A percentile compares a stretch with the other conserved stretches of the same genome.
Evolutionary conservation across 2,329 filamentous ascomycete genomes (phyloP).

Genomic region (Sarocladiaceae sp.): DNA sequence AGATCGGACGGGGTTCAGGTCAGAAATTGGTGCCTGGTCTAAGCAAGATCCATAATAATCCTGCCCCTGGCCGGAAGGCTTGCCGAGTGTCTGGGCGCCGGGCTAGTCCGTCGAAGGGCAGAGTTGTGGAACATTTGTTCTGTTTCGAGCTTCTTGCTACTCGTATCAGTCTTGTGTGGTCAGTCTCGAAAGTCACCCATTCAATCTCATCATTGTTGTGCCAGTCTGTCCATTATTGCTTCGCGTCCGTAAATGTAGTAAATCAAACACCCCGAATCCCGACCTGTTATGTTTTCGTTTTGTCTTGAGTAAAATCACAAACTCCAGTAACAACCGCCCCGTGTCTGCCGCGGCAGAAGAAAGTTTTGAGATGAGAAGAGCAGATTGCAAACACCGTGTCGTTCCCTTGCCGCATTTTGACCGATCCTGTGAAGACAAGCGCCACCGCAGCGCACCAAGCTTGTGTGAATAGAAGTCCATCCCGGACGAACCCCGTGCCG

Average conservation of each 20-base stretch:
- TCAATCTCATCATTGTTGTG: neutral
- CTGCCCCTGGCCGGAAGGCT: too few species aligned
- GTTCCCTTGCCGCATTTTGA: conserved; percentile 1
- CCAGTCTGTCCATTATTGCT: conserved; percentile 8
- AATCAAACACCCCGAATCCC: neutral
- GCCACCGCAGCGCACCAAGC: neutral
- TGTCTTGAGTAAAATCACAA: conserved; percentile 6
- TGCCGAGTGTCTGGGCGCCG: too few species aligned
- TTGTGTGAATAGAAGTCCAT: neutral
- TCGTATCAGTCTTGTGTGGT: too few species aligned
- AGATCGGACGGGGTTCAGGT: too few species aligned
- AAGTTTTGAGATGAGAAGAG: too few species aligned
- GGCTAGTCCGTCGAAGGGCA: too few species aligned
- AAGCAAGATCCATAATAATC: too few species aligned
- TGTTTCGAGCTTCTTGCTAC: too few species aligned
- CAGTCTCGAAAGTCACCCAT: too few species aligned
- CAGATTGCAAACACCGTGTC: neutral
- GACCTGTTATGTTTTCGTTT: conserved; percentile 6
- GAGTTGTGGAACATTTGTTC: too few species aligned
- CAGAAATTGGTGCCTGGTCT: too few species aligned
- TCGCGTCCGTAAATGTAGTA: neutral
- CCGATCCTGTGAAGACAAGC: neutral
- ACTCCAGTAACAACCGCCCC: conserved; percentile 2
- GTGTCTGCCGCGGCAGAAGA: too few species aligned
- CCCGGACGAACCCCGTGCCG: neutral